Evolutionary conservation across 2,329 filamentous ascomycete species (phyloP).

Genomic region (Penicillium sp.): DNA sequence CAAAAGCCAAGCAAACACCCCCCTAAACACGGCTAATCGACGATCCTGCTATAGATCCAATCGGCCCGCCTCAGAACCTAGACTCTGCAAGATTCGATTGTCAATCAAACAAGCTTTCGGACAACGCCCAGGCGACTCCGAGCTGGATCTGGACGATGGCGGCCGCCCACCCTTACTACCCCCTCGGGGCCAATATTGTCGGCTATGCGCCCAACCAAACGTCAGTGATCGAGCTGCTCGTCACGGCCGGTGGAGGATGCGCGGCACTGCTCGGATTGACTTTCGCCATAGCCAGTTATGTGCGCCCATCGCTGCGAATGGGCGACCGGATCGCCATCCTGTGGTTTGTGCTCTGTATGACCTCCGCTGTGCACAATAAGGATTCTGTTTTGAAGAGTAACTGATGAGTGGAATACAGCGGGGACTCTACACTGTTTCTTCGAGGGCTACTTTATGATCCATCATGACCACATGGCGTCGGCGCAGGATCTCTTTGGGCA

Average conservation of each 20-base stretch:
- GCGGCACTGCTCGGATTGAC: slow-evolving; percentile 62
- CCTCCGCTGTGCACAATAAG: too few relatives aligned
- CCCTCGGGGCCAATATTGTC: slow-evolving; percentile 63
- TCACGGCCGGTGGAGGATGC: slow-evolving; percentile 63
- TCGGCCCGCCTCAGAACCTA: not conserved
- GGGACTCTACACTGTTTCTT: slow-evolving; percentile 74
- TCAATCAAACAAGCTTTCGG: slow-evolving; percentile 11
- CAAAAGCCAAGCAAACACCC: slow-evolving; percentile 6
- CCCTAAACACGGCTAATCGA: not conserved
- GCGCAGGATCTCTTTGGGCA: slow-evolving; percentile 78
- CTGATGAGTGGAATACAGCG: slow-evolving; percentile 32
- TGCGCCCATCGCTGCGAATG: slow-evolving; percentile 57
- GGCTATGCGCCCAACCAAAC: slow-evolving; percentile 70
- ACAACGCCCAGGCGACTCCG: not conserved
- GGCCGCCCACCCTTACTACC: slow-evolving; percentile 70
- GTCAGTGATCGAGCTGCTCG: slow-evolving; percentile 62
- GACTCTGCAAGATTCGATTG: not conserved
- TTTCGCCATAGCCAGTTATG: slow-evolving; percentile 56
- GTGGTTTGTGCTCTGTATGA: slow-evolving; percentile 77
- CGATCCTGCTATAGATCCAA: not conserved
- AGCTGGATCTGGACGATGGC: slow-evolving; percentile 4
- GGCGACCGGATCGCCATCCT: slow-evolving; percentile 65
- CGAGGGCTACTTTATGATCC: slow-evolving; percentile 80
- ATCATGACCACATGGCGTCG: slow-evolving; percentile 68
- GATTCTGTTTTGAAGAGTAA: too few relatives aligned